Evolutionary conservation across 1,139 yeast species (phyloP), one percentile per base, ranked within the genome.

Genomic region (Diutina catenulata): DNA sequence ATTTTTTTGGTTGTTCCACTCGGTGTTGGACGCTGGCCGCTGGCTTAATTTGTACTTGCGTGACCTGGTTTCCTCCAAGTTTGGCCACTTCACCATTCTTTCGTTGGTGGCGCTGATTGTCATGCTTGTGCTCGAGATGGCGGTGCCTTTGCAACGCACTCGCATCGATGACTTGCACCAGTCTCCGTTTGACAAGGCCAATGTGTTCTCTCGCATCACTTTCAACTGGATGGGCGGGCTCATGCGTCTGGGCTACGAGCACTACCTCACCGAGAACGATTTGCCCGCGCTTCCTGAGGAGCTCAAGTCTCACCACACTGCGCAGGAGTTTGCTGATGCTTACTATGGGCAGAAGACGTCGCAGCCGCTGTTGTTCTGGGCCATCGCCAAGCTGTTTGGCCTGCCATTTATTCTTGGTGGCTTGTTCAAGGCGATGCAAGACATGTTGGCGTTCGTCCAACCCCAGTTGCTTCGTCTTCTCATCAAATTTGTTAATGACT

Each of bases 181-280:
- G 18, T 55, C 69, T 45, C 94, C 96, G 3, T 77, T 73, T 45
- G 97, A 88, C 49, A 60, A 61, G 27, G 94, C 99, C 10, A 82
- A 88, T 52, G 62, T 87, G 19, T 87, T 88, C 50, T 76, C 94
- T 14, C 70, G 74, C 43, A 64, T 93, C 42, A 77, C 94, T 0
- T 91, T 91, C 56, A 65, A 76, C 32, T 91, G 99, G 99, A 82
- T 91, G 94, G 75, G 88, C 2, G 83, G 80, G 4, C 64, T 91
- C 52, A 88, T 91, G 95, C 78, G 69, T 52, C 72, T 71, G 42
- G 99, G 99, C 19, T 84, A 82, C 52, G 58, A 66, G 22, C 78
- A 80, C 41, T 91, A 60, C 53, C 66, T 91, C 47, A 71, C 79
- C 9, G 91, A 82, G 50, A 62, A 64, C 2, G 97, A 91, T 56